Base-by-base conservation (phyloP, 2,329 filamentous ascomycete genomes). In the Fusarium sp. region DNA sequence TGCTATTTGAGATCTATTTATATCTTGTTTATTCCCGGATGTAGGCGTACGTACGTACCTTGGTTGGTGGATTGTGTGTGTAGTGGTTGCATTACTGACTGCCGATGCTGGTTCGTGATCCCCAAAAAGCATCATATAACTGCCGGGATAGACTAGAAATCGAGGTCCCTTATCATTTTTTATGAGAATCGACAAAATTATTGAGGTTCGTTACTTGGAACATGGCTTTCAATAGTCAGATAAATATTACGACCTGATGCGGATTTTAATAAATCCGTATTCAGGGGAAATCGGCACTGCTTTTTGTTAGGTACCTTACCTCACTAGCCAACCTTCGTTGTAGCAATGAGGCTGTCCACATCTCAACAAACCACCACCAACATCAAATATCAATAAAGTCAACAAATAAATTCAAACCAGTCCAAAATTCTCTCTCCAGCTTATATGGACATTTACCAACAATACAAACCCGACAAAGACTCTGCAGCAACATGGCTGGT, bases 391-490 rank as follows among this genome's bases (percentile, higher is more conserved):
- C 25, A 38, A 12, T 21, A 46, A 10, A 25, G n/a, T n/a, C 8
- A 11, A 10, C 23, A 25, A 2, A n/a, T 11, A 38, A 23, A 4
- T 10, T 10, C 14, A 23, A 18, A 37, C 2, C 7, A 19, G 3
- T 7, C 10, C 33, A 33, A 54, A 14, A 54, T 54, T n/a, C 44
- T 44, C 4, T 52, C 57, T 2, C 56, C 57, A 5, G 31, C 33
- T 8, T 54, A 54, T 27, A 23, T 38, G 21, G 69, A 60, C 25
- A 63, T 67, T 14, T 76, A 69, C 31, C 48, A 67, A 10, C 59
- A 74, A 21, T 74, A 73, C 52, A 77, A 77, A 60, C 52, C 56
- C 21, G 75, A 76, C 41, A 77, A 69, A 1, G 71, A 76, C 49
- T 45, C 45, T 39, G 62, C 74, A 6, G 73, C 74, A 19, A 60